Percentiles rank a stretch among this genome's conserved stretches.
These are phyloP conservation scores for Melastoma candidum DNA, from an alignment of 441 rosid genomes.

Conservation along the genomic window DNA sequence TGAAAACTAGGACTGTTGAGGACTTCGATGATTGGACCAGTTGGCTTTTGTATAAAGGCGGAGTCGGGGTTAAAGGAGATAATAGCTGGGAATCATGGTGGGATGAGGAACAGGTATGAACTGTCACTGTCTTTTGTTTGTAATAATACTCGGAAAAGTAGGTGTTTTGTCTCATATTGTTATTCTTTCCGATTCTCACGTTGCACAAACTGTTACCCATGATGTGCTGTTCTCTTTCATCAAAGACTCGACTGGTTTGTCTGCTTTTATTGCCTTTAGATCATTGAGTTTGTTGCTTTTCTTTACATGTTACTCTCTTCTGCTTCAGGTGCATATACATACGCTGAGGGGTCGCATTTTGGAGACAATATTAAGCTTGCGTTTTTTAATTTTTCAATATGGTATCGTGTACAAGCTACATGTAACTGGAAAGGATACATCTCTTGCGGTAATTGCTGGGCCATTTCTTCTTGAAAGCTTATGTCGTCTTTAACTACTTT, in stretches of 20 bases:
- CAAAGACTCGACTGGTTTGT: too few species aligned
- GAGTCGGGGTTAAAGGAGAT: constrained; percentile 96
- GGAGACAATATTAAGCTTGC: constrained; percentile 80
- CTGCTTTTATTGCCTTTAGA: not conserved
- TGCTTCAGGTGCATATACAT: constrained; percentile 75
- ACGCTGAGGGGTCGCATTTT: constrained; percentile 79
- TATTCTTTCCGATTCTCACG: not conserved
- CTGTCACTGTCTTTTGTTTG: not conserved
- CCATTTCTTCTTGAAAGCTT: constrained; percentile 2
- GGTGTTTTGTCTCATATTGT: not conserved
- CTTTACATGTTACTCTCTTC: constrained; percentile 10
- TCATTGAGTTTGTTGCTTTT: constrained; percentile 2
- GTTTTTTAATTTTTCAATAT: constrained; percentile 84
- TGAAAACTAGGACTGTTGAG: constrained; percentile 66
- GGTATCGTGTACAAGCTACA: constrained; percentile 89
- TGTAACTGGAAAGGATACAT: constrained; percentile 56
- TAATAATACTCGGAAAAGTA: constrained; percentile 1
- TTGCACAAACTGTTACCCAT: too few species aligned
- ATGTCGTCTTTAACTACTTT: too few species aligned
- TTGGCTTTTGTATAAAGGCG: constrained; percentile 98
- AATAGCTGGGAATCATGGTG: constrained; percentile 99
- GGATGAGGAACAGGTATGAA: constrained; percentile 85
- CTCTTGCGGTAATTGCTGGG: constrained; percentile 56
- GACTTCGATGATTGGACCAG: constrained; percentile 95
- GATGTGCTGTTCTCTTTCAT: too few species aligned